Conservation (phyloP, 345 rosid species). For the Eutrema yunnanense region DNA sequence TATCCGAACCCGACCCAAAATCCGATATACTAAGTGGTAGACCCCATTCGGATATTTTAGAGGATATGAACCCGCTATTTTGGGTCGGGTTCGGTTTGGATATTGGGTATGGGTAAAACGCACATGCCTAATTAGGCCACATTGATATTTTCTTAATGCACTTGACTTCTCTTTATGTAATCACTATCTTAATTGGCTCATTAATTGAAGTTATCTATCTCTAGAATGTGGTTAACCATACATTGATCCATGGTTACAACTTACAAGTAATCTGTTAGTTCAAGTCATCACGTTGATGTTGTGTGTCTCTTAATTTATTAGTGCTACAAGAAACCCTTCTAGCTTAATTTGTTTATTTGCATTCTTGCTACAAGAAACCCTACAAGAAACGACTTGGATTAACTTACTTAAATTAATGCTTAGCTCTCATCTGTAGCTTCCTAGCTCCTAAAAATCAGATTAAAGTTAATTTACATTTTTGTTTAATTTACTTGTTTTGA, state of each 20-base stretch:
- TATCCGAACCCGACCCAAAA: no score
- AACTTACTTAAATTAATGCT: neutral
- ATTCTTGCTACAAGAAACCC: no score
- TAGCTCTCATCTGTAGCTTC: neutral
- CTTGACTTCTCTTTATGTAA: neutral
- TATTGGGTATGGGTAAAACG: no score
- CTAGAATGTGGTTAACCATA: neutral
- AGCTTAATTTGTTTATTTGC: neutral
- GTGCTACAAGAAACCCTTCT: neutral
- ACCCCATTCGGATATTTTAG: no score
- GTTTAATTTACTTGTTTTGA: no score
- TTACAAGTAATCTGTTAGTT: neutral
- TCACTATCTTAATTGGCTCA: neutral
- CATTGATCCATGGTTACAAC: neutral
- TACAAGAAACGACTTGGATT: neutral
- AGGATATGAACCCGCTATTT: no score
- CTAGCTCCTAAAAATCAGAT: neutral
- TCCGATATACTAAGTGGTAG: no score
- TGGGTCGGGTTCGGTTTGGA: no score
- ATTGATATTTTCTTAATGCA: neutral
- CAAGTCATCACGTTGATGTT: neutral
- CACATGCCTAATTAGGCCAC: no score
- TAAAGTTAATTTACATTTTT: neutral
- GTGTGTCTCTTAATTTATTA: neutral
- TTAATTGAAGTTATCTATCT: neutral